These are phyloP conservation scores for Physcomitrium patens DNA, from an alignment of 225 moss, liverwort and hornwort genomes.

Conservation along the genomic window DNA sequence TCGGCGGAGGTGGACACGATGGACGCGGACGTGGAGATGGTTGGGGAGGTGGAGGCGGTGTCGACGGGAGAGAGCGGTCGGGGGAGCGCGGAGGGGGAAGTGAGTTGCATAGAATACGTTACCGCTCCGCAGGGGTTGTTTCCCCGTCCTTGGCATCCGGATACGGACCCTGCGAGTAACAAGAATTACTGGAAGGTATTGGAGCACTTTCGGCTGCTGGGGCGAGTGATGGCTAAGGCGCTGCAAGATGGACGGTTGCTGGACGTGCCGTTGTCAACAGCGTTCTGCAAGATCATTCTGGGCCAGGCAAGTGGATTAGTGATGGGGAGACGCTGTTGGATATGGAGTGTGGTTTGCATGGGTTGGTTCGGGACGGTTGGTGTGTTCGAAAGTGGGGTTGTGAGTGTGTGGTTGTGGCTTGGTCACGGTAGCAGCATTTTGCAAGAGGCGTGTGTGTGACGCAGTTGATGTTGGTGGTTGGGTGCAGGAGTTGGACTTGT, in stretches of 20 bases:
- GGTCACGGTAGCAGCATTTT: no score
- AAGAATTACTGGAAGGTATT: slow-evolving; percentile 73
- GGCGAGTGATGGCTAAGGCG: slow-evolving; percentile 94
- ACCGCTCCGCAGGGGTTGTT: slow-evolving; percentile 82
- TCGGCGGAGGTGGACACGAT: slow-evolving; percentile 29
- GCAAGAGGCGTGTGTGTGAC: no score
- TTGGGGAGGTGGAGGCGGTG: slow-evolving; percentile 43
- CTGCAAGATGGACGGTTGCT: slow-evolving; percentile 93
- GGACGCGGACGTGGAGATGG: slow-evolving; percentile 62
- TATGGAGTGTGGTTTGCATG: not conserved
- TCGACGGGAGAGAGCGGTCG: slow-evolving; percentile 37
- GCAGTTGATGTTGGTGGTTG: not conserved
- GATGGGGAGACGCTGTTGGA: not conserved
- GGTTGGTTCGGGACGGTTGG: not conserved
- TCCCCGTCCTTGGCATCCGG: slow-evolving; percentile 86
- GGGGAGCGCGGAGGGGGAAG: slow-evolving; percentile 34
- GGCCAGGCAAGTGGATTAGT: slow-evolving; percentile 70
- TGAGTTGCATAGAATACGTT: slow-evolving; percentile 68
- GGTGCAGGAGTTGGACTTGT: slow-evolving; percentile 86
- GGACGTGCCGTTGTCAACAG: slow-evolving; percentile 78
- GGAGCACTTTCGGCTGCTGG: slow-evolving; percentile 91
- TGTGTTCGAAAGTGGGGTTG: not conserved
- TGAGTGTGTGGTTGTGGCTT: no score
- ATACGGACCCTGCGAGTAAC: slow-evolving; percentile 48
- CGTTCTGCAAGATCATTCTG: slow-evolving; percentile 90